A percentile compares a stretch with the other conserved stretches of the same genome.
Conservation (phyloP, 2,329 filamentous ascomycete genomes). For the Coniochaeta ligniaria region DNA sequence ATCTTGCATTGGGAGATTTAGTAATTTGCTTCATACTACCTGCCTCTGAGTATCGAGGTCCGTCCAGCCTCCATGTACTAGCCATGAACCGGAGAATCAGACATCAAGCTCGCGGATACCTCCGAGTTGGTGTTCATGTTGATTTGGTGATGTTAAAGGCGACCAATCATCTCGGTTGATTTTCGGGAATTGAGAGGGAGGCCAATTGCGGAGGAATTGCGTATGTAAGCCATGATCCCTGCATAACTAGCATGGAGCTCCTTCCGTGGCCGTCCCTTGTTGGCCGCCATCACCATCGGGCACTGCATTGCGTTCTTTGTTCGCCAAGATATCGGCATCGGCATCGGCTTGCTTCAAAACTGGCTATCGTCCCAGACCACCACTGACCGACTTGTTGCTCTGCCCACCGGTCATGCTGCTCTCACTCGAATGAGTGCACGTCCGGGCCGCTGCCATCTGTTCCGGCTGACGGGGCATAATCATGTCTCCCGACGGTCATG, state of each 20-base stretch:
- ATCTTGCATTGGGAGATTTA: too few species aligned
- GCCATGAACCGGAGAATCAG: too few species aligned
- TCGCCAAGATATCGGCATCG: neutral
- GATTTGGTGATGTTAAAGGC: too few species aligned
- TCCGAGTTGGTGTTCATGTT: too few species aligned
- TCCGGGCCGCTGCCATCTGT: neutral
- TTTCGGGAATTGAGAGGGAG: neutral
- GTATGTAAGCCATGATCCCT: neutral
- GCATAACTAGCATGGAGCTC: neutral
- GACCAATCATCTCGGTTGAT: neutral
- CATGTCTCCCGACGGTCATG: constrained; percentile 40
- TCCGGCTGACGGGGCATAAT: constrained; percentile 23
- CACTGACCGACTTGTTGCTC: neutral
- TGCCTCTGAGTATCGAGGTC: too few species aligned
- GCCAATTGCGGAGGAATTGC: neutral
- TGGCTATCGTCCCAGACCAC: neutral
- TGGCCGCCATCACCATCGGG: neutral
- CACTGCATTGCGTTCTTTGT: neutral
- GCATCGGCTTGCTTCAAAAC: too few species aligned
- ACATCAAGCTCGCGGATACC: too few species aligned
- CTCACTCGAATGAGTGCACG: neutral
- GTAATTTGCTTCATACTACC: too few species aligned
- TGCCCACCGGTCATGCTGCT: neutral
- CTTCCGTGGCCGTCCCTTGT: neutral
- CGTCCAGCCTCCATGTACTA: too few species aligned